Evolutionary conservation across 2,329 filamentous ascomycete species (phyloP).

Genomic region (Chalara sp.): DNA sequence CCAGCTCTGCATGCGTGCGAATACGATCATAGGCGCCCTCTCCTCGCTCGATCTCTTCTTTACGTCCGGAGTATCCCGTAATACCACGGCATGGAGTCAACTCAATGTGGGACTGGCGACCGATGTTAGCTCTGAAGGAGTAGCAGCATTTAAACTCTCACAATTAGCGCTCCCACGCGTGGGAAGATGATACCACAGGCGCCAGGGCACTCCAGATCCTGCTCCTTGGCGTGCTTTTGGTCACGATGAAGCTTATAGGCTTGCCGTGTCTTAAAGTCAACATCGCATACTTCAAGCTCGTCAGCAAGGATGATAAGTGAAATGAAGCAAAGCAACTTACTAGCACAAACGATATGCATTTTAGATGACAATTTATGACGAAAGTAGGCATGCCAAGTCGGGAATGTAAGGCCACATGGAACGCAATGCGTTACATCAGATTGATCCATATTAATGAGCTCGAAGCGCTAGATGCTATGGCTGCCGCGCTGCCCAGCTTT

Average conservation of each 20-base stretch:
- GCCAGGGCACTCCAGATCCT: background rate
- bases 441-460: background rate
- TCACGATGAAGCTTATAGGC: conserved; percentile 7
- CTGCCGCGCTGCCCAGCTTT: too few relatives aligned
- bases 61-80: background rate
- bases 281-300: background rate
- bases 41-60: background rate
- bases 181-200: background rate
- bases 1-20: background rate
- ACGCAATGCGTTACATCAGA: background rate
- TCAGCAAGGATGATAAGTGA: too few relatives aligned
- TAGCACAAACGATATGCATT: conserved; percentile 5
- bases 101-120: background rate
- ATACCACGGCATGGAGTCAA: background rate
- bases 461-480: background rate
- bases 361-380: conserved; percentile 3
- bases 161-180: background rate
- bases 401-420: conserved; percentile 1
- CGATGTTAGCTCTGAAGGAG: background rate
- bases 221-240: conserved; percentile 1
- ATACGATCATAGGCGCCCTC: background rate
- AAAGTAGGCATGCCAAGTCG: background rate
- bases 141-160: background rate
- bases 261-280: conserved; percentile 6
- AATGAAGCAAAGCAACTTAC: too few relatives aligned